A percentile compares a stretch with the other conserved stretches of the same genome.
These are phyloP conservation scores for Leccinum longicurvipes DNA, from an alignment of 768 basidiomycete genomes.

Conservation along the genomic window DNA sequence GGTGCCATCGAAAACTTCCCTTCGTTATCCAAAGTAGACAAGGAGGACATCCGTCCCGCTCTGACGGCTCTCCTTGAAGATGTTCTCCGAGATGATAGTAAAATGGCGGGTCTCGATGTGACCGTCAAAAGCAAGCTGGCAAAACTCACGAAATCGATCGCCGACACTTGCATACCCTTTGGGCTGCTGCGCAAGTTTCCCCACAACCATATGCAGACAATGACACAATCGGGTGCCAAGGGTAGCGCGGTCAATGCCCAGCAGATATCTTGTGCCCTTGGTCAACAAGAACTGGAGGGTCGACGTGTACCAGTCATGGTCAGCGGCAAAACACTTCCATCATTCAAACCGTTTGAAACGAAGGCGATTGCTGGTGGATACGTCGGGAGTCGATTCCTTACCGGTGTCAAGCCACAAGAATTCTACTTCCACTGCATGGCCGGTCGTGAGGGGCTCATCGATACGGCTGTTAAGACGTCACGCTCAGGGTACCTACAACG, in stretches of 20 bases:
- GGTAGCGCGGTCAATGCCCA: slow-evolving; percentile 96
- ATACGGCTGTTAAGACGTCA: slow-evolving; percentile 98
- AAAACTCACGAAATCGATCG: slow-evolving; percentile 86
- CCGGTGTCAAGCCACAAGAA: slow-evolving; percentile 96
- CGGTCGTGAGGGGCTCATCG: slow-evolving; percentile 96
- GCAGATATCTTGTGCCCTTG: slow-evolving; percentile 96
- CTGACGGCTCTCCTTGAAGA: slow-evolving; percentile 78
- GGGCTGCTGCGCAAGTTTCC: slow-evolving; percentile 93
- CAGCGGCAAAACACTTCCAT: slow-evolving; percentile 96
- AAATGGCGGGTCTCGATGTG: slow-evolving; percentile 96
- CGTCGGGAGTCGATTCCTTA: slow-evolving; percentile 97
- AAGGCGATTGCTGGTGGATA: slow-evolving; percentile 97
- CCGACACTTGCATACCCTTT: slow-evolving; percentile 81
- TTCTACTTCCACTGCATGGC: slow-evolving; percentile 99
- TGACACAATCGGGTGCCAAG: slow-evolving; percentile 98
- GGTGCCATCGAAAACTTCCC: slow-evolving; percentile 92
- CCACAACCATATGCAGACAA: slow-evolving; percentile 98
- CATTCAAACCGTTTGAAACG: slow-evolving; percentile 97
- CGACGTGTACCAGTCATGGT: slow-evolving; percentile 99
- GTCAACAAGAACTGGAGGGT: slow-evolving; percentile 97
- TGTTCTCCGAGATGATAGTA: slow-evolving; percentile 89
- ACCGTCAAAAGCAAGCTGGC: slow-evolving; percentile 84
- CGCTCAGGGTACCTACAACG: slow-evolving; percentile 98
- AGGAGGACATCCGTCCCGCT: slow-evolving; percentile 51
- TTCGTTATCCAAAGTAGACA: slow-evolving; percentile 52